phyloP scores from a whole-genome alignment of 257 asterid species.

The Henckelia pumila region DNA sequence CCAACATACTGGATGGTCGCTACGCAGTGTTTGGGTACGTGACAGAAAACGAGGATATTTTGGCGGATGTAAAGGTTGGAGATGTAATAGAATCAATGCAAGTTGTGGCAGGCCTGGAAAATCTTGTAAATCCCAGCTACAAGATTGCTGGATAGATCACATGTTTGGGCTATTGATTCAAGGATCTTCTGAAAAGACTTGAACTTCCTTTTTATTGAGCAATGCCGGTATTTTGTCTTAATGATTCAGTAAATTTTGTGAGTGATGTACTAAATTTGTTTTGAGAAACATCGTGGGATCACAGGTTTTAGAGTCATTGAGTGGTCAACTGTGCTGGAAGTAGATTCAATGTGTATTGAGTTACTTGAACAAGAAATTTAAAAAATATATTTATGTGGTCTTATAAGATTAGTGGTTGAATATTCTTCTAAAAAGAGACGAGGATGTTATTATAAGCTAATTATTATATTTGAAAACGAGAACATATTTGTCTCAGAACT shows the following conservation, averaged over 20 bases:
- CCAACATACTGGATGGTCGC: slow-evolving; percentile 93
- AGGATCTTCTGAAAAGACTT: neutral
- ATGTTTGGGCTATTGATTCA: slow-evolving; percentile 15
- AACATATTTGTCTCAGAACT: neutral
- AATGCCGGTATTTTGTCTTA: neutral
- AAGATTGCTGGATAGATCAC: slow-evolving; percentile 75
- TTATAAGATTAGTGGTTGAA: neutral
- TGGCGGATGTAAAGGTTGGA: slow-evolving; percentile 97
- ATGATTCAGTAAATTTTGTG: neutral
- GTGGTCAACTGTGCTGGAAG: too few species aligned
- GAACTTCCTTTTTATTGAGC: neutral
- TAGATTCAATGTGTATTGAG: neutral
- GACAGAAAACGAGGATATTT: slow-evolving; percentile 70
- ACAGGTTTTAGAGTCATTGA: too few species aligned
- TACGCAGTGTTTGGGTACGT: slow-evolving; percentile 88
- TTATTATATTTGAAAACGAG: neutral
- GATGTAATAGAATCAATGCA: slow-evolving; percentile 90
- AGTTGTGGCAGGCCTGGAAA: slow-evolving; percentile 84
- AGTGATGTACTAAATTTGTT: neutral
- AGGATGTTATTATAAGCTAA: too few species aligned
- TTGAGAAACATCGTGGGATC: neutral
- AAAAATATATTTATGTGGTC: neutral
- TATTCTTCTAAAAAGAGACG: too few species aligned
- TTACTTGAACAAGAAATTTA: neutral
- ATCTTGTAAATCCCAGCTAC: slow-evolving; percentile 95